Base-by-base conservation (phyloP, 306 rosid genomes). In the Cucurbita argyrosperma region DNA sequence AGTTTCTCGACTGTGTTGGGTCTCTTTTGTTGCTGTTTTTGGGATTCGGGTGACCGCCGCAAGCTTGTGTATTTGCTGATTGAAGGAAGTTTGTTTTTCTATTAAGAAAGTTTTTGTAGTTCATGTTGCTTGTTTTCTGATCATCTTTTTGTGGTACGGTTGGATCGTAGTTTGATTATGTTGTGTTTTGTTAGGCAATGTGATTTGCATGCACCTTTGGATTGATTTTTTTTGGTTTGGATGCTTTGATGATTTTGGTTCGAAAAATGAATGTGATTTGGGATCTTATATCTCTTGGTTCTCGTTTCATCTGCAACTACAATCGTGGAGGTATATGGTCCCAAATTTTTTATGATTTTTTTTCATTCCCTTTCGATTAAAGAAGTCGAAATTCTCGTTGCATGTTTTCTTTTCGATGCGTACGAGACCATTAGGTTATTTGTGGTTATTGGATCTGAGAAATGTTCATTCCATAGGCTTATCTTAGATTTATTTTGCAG, bases 81-180 rank as follows among this genome's bases (percentile, higher is more conserved):
- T 75, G 87, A 73, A 75, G 54, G 78, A 74, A 78, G 84, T 83
- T 83, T 82, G 87, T 83, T 77, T 30, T 79, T 79, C 79, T 73
- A 26, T 59, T 68, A 30, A 68, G 76, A 65, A 40, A 79, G 42
- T 23, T 59, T 59, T 54, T 74, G 54, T 63, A 62, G 68, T 66
- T 80, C 59, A 9, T 63, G 42, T 30, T 66, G 58, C 42, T 75
- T 47, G 42, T 12, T 54, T 43, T 54, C 45, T 59, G 7, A 45
- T 74, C 14, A 40, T 58, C 55, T 58, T 74, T 18, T 45, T 42
- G 69, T 80, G 19, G 60, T 12, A 57, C 50, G 23, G 59, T 50
- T 70, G 45, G 74, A 50, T 70, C 45, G 2, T 70, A 4, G 54
- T 46, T 68, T 68, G 12, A 23, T 47, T 30, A 13, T 69, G 19